Percentiles rank a stretch among this genome's conserved stretches.
Evolutionary conservation across 148 eudicot genomes (phyloP).

Genomic region (Rhododendron henanense): DNA sequence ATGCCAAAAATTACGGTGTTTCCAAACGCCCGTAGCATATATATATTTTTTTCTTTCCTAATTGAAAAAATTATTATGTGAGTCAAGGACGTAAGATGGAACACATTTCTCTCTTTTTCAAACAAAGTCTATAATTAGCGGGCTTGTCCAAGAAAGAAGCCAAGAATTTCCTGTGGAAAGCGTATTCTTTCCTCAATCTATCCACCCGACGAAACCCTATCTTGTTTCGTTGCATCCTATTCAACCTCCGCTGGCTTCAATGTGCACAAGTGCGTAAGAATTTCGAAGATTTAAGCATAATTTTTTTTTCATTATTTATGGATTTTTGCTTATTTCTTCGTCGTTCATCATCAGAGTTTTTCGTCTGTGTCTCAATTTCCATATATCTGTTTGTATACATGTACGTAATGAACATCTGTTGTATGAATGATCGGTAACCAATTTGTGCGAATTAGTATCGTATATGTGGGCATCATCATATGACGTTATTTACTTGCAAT

Average conservation of each 20-base stretch:
- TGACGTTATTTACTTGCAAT: too few species aligned
- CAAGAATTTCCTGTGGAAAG: background rate
- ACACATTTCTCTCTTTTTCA: too few species aligned
- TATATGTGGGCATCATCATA: too few species aligned
- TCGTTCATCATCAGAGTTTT: background rate
- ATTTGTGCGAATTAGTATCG: background rate
- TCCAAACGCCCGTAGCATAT: too few species aligned
- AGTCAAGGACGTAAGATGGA: too few species aligned
- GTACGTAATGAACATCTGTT: background rate
- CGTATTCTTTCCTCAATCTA: background rate
- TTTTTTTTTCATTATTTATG: too few species aligned
- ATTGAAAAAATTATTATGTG: too few species aligned
- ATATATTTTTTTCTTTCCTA: too few species aligned
- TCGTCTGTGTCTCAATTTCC: background rate
- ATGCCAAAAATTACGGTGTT: too few species aligned
- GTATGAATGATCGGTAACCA: too few species aligned
- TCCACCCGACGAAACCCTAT: background rate
- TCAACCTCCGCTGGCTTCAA: background rate
- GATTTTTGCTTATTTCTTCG: background rate
- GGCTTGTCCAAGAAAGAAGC: background rate
- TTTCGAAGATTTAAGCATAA: background rate
- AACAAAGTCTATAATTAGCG: background rate
- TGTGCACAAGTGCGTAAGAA: conserved; percentile 6
- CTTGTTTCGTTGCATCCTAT: background rate
- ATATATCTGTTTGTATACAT: background rate